These are phyloP conservation scores for Chaetomium globosum DNA, from an alignment of 2,329 filamentous ascomycete genomes.

Conservation along the genomic window DNA sequence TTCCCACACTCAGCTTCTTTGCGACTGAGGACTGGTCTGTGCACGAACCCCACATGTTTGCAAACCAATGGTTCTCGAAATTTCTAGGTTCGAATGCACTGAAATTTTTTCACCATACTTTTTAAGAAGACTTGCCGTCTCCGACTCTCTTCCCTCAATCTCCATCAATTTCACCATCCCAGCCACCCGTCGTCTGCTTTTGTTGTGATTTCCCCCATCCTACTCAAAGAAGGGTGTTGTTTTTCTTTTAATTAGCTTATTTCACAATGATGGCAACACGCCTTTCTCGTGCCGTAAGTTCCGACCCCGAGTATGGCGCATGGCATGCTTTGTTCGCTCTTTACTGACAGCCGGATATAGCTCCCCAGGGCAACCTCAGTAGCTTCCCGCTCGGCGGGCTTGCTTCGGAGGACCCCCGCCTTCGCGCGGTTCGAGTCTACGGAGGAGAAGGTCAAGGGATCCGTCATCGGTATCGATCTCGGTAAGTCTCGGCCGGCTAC, in stretches of 20 bases:
- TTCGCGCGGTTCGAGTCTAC: slow-evolving; percentile 80
- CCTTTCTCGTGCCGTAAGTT: slow-evolving; percentile 38
- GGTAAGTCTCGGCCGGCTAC: slow-evolving; percentile 57
- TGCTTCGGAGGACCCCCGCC: slow-evolving; percentile 69
- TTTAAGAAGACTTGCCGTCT: slow-evolving; percentile 31
- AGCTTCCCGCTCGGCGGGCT: slow-evolving; percentile 67
- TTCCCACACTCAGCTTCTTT: not conserved
- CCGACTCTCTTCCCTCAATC: slow-evolving; percentile 30
- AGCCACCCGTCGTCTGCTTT: slow-evolving; percentile 31
- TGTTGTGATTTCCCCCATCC: slow-evolving; percentile 25
- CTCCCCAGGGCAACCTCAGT: slow-evolving; percentile 75
- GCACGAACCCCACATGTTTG: slow-evolving; percentile 24
- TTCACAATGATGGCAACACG: slow-evolving; percentile 38
- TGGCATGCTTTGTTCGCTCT: not conserved
- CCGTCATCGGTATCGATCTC: slow-evolving; percentile 97
- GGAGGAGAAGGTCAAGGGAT: slow-evolving; percentile 86
- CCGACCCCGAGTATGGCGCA: not conserved
- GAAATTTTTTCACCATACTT: slow-evolving; percentile 36
- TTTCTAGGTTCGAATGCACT: slow-evolving; percentile 37
- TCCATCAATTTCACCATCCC: slow-evolving; percentile 28
- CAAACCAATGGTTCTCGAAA: slow-evolving; percentile 33
- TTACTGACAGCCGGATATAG: slow-evolving; percentile 48
- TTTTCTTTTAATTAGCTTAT: slow-evolving; percentile 31
- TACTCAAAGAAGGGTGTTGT: slow-evolving; percentile 26
- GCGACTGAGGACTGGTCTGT: slow-evolving; percentile 9